Conservation (phyloP, 805 yeast genomes). For the Limtongia smithiae region DNA sequence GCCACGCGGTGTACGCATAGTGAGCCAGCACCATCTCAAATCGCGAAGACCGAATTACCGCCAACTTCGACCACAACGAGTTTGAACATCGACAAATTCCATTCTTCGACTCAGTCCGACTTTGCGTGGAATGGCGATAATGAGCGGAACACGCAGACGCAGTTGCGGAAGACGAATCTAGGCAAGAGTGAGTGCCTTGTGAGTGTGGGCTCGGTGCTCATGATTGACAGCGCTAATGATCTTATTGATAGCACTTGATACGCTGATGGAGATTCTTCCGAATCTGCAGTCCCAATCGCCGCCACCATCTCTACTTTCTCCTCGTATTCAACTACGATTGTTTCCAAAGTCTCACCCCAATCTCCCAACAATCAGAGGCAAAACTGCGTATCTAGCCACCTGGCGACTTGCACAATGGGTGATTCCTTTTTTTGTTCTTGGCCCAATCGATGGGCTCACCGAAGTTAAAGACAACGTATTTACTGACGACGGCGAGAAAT, state of each 20-base stretch:
- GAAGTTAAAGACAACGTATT: slow-evolving; percentile 3
- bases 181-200: slow-evolving; percentile 14
- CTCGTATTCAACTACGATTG: slow-evolving; percentile 25
- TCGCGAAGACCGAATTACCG: no score
- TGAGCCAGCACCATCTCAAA: no score
- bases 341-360: slow-evolving; percentile 28
- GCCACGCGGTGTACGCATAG: no score
- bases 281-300: slow-evolving; percentile 20
- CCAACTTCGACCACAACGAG: no score
- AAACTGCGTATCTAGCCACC: slow-evolving; percentile 20
- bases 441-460: slow-evolving; percentile 25
- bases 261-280: slow-evolving; percentile 16
- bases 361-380: slow-evolving; percentile 24
- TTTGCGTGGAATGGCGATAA: no score
- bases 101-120: no score
- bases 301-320: slow-evolving; percentile 20
- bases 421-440: slow-evolving; percentile 23
- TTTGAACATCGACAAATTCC: no score
- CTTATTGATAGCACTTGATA: slow-evolving; percentile 17
- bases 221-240: no score
- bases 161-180: slow-evolving; percentile 12
- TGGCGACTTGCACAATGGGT: slow-evolving; percentile 29
- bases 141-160: neutral
- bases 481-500: neutral
- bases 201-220: no score